Evolutionary conservation across 2,329 filamentous ascomycete genomes (phyloP).

Genomic region (Lachnellula subtilissima): DNA sequence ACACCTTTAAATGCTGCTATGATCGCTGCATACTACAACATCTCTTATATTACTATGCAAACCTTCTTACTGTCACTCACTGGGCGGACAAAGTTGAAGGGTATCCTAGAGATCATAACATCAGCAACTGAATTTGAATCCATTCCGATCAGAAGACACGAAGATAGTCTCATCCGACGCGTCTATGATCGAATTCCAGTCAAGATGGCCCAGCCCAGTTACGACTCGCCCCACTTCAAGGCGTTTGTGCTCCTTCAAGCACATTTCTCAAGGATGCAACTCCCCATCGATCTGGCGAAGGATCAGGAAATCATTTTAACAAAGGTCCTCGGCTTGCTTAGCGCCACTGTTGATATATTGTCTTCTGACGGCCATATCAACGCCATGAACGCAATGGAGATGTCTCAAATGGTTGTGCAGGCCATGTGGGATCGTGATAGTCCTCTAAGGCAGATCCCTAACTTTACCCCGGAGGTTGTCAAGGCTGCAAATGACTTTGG

Average conservation of each 20-base stretch:
- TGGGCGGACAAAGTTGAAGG: slow-evolving; percentile 88
- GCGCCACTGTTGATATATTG: slow-evolving; percentile 88
- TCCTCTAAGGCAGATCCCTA: slow-evolving; percentile 94
- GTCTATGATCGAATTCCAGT: slow-evolving; percentile 94
- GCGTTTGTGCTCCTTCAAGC: slow-evolving; percentile 95
- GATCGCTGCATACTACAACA: slow-evolving; percentile 99
- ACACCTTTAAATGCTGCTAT: slow-evolving; percentile 91
- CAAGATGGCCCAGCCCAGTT: slow-evolving; percentile 83
- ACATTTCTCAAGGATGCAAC: slow-evolving; percentile 94
- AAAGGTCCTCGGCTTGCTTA: slow-evolving; percentile 82
- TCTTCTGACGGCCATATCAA: slow-evolving; percentile 95
- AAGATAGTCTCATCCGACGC: slow-evolving; percentile 78
- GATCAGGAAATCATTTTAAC: slow-evolving; percentile 86
- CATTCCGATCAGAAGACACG: slow-evolving; percentile 89
- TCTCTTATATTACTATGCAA: slow-evolving; percentile 99
- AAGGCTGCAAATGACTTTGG: slow-evolving; percentile 75
- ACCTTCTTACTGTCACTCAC: slow-evolving; percentile 91
- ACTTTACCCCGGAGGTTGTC: slow-evolving; percentile 80
- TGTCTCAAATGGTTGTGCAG: slow-evolving; percentile 98
- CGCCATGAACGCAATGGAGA: slow-evolving; percentile 97
- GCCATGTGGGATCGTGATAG: slow-evolving; percentile 99
- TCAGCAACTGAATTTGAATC: slow-evolving; percentile 95
- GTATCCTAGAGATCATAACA: slow-evolving; percentile 92
- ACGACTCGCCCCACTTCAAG: slow-evolving; percentile 97
- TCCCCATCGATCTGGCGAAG: slow-evolving; percentile 91